A percentile compares a stretch with the other conserved stretches of the same genome.
Conservation (phyloP, 345 rosid species). For the Punica granatum region DNA sequence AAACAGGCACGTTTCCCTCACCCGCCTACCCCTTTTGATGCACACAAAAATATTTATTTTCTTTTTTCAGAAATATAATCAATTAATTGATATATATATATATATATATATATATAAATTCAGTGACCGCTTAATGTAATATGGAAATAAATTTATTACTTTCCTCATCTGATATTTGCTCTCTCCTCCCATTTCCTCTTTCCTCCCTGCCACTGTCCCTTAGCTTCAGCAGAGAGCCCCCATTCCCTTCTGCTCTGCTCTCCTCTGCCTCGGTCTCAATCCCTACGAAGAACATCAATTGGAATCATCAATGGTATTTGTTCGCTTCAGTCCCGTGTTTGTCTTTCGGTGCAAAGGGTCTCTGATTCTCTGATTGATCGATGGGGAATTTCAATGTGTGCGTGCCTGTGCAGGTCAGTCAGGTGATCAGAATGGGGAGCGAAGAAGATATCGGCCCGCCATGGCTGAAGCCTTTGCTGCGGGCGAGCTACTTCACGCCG, state of each 20-base stretch:
- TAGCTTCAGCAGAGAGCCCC: background rate
- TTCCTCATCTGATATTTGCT: background rate
- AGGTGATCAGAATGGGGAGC: constrained; percentile 30
- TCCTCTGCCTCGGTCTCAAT: background rate
- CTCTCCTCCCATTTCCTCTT: background rate
- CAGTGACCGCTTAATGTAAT: constrained; percentile 20
- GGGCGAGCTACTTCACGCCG: constrained; percentile 60
- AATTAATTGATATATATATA: background rate
- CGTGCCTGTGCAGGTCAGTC: constrained; percentile 31
- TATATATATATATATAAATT: background rate
- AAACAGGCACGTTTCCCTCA: constrained; percentile 20
- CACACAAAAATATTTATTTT: background rate
- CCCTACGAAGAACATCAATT: background rate
- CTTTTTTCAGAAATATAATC: background rate
- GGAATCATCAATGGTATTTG: background rate
- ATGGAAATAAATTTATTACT: background rate
- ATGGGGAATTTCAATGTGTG: background rate
- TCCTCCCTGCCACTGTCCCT: background rate
- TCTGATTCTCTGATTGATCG: background rate
- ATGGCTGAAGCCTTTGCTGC: constrained; percentile 72
- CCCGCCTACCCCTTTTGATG: background rate
- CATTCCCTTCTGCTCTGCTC: background rate
- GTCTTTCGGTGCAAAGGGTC: background rate
- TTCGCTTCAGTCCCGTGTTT: background rate
- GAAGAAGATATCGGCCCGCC: constrained; percentile 46